phyloP scores from a whole-genome alignment of 306 rosid species.

The Vigna unguiculata region DNA sequence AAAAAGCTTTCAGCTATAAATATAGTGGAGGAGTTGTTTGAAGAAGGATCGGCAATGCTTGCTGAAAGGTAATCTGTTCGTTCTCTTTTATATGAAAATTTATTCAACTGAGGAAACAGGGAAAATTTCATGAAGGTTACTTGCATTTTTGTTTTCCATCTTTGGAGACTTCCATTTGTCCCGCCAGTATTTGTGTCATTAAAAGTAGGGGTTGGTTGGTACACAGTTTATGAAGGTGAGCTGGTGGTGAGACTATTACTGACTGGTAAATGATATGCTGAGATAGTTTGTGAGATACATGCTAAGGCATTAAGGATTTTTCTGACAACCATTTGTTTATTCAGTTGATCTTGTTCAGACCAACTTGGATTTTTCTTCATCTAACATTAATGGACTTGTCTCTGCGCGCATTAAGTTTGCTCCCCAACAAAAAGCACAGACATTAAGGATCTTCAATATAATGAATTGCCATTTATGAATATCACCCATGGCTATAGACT shows the following conservation, averaged over 20 bases:
- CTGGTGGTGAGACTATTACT: background rate
- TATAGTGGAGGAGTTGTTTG: slow-evolving; percentile 89
- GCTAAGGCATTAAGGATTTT: background rate
- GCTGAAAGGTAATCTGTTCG: slow-evolving; percentile 79
- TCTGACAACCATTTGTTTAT: background rate
- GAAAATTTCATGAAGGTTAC: slow-evolving; percentile 19
- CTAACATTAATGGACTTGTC: background rate
- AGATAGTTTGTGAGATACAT: slow-evolving; percentile 5
- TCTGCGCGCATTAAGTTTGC: background rate
- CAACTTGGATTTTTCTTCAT: background rate
- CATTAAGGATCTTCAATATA: slow-evolving; percentile 1
- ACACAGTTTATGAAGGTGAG: background rate
- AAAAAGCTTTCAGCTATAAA: slow-evolving; percentile 86
- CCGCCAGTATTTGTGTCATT: background rate
- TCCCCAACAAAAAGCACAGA: background rate
- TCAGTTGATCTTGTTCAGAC: background rate
- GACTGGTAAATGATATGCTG: background rate
- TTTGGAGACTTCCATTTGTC: slow-evolving; percentile 3
- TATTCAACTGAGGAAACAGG: background rate
- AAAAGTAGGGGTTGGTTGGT: slow-evolving; percentile 1
- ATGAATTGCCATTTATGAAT: slow-evolving; percentile 2
- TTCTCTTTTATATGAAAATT: slow-evolving; percentile 2
- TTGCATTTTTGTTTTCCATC: slow-evolving; percentile 25
- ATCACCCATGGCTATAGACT: background rate
- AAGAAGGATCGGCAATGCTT: slow-evolving; percentile 99